Evolutionary conservation across 352 stramenopile species (phyloP), one percentile per base, ranked within the genome.

Genomic region (Pythium graminicola): DNA sequence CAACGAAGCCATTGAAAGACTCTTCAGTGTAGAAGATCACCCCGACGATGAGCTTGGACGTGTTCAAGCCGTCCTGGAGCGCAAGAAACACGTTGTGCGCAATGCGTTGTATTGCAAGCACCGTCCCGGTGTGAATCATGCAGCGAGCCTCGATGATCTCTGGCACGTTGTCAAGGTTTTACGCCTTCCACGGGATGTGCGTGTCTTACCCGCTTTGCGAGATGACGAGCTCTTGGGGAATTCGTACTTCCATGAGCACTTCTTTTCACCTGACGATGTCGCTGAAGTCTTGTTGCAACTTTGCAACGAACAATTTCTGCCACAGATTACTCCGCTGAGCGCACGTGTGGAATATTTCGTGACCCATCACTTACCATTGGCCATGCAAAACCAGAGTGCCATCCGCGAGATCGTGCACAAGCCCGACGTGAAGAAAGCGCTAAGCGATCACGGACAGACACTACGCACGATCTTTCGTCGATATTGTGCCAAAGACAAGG

Each of bases 241-340:
- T 14, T 57, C 57, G 11, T 73, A 72, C 31, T 50, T 44, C 40
- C 26, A 57, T 31, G 77, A 82, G 28, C 76, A 87, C 39, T 43
- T 80, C 23, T 86, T 88, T 41, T 80, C 74, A 7, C 54, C 70
- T 1, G 72, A 81, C 16, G 76, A 90, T 39, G 51, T 90, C 4
- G 69, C 67, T 0, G 79, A 90, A 39, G 58, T 83, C 24, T 31
- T 90, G 29, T 57, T 88, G 19, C 73, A 84, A 50, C 67, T 90
- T 20, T 86, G 76, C 58, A 88, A 88, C 44, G 79, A 90, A 20
- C 79, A 90, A 64, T 90, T 90, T 26, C 51, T 70, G n/a, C 70
- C 72, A 0, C 64, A 82, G 2, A 57, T 88, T 40, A 22, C 59
- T 9, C 65, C 70, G 1, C 36, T 90, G 1, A 85, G 74, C 42